A percentile compares a stretch with the other conserved stretches of the same genome.
Evolutionary conservation across 106 monocot genomes (phyloP).

Genomic region (Iris macrosiphon): DNA sequence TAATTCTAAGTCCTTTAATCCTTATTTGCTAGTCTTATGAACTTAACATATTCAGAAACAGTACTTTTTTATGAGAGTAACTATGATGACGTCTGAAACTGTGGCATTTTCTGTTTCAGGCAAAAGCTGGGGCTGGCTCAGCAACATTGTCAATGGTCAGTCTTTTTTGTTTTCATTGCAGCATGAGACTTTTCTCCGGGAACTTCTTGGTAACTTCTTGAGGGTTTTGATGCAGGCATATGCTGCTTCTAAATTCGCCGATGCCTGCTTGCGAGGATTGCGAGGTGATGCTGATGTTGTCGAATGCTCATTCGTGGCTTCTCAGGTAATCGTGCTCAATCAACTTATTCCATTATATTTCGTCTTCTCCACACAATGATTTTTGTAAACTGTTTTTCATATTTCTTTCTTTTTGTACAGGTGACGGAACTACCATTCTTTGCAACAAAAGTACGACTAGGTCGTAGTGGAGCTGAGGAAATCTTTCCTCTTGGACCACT

Average conservation of each 20-base stretch:
- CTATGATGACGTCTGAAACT: too few species aligned
- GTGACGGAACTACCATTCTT: slow-evolving; percentile 89
- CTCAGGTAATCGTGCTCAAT: slow-evolving; percentile 36
- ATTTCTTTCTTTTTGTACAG: slow-evolving; percentile 18
- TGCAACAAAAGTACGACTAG: slow-evolving; percentile 73
- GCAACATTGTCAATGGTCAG: slow-evolving; percentile 87
- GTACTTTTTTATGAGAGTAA: neutral
- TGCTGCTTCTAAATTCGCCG: slow-evolving; percentile 91
- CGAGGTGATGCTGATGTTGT: slow-evolving; percentile 66
- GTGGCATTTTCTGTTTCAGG: slow-evolving; percentile 53
- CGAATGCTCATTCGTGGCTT: slow-evolving; percentile 85
- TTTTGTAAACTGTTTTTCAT: neutral
- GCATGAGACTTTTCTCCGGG: neutral
- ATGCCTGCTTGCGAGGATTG: slow-evolving; percentile 73
- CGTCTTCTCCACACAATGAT: neutral
- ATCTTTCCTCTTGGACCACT: slow-evolving; percentile 75
- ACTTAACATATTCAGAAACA: too few species aligned
- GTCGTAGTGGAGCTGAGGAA: slow-evolving; percentile 71
- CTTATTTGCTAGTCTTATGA: neutral
- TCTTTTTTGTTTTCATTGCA: neutral
- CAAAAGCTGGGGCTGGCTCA: slow-evolving; percentile 91
- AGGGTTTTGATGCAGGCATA: slow-evolving; percentile 44
- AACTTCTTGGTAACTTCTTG: slow-evolving; percentile 3
- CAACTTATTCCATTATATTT: neutral
- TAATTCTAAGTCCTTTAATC: neutral